These are phyloP conservation scores for Botrytis hyacinthi DNA, from an alignment of 2,329 filamentous ascomycete genomes.

Conservation along the genomic window DNA sequence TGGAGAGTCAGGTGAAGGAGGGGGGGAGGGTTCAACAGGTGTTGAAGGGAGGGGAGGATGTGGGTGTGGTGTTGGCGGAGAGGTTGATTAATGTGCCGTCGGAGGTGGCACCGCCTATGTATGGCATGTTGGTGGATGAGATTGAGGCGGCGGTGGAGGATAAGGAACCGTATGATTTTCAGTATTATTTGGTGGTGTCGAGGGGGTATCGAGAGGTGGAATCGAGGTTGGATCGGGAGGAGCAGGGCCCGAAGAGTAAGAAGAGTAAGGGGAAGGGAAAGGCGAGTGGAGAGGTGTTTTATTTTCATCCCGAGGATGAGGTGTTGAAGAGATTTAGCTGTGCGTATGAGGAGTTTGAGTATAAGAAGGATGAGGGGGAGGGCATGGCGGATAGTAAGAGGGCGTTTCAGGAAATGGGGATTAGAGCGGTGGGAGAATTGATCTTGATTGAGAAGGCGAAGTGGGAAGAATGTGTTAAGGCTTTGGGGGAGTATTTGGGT, in stretches of 20 bases:
- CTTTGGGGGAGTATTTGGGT: slow-evolving; percentile 70
- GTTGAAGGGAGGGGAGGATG: neutral
- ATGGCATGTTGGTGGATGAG: slow-evolving; percentile 90
- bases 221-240: slow-evolving; percentile 71
- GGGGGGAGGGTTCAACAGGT: slow-evolving; percentile 36
- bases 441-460: slow-evolving; percentile 80
- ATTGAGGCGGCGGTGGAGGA: slow-evolving; percentile 84
- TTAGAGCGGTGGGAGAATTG: slow-evolving; percentile 79
- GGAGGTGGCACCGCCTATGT: slow-evolving; percentile 89
- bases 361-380: slow-evolving; percentile 74
- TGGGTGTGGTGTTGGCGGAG: slow-evolving; percentile 88
- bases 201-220: slow-evolving; percentile 90
- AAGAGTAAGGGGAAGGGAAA: slow-evolving; percentile 61
- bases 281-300: slow-evolving; percentile 62
- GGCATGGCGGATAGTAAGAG: slow-evolving; percentile 85
- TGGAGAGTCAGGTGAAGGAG: slow-evolving; percentile 52
- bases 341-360: slow-evolving; percentile 69
- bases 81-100: slow-evolving; percentile 95
- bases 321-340: slow-evolving; percentile 73
- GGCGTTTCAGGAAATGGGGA: slow-evolving; percentile 89
- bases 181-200: slow-evolving; percentile 87
- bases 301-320: slow-evolving; percentile 97
- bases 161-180: slow-evolving; percentile 87
- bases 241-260: slow-evolving; percentile 54
- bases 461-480: slow-evolving; percentile 74